Conservation (phyloP, 345 rosid species). For the Carallia pectinifolia region DNA sequence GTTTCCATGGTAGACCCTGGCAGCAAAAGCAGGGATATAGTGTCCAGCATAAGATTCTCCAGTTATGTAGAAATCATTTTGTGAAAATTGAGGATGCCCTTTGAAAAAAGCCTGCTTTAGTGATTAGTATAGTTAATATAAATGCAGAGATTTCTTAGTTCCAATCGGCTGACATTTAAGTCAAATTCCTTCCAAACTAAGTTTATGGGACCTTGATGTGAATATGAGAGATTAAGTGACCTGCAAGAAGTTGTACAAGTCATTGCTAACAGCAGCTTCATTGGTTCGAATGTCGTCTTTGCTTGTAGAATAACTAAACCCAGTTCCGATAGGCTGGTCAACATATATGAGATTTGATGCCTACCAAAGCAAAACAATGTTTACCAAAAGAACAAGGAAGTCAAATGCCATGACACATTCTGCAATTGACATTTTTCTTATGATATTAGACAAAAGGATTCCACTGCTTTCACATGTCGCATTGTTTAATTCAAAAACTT, state of each 20-base stretch:
- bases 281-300: conserved; percentile 47
- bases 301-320: conserved; percentile 70
- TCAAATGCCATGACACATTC: background rate
- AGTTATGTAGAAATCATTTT: conserved; percentile 72
- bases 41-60: conserved; percentile 97
- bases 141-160: too few relatives aligned
- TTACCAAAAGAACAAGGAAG: too few relatives aligned
- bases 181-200: too few relatives aligned
- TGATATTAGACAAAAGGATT: too few relatives aligned
- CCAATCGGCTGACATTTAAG: too few relatives aligned
- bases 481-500: background rate
- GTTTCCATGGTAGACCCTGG: conserved; percentile 67
- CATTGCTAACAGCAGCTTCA: conserved; percentile 72
- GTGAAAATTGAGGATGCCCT: conserved; percentile 51
- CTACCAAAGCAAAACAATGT: conserved; percentile 52
- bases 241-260: conserved; percentile 81
- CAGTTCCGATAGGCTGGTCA: conserved; percentile 88
- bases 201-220: too few relatives aligned
- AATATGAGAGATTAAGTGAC: conserved; percentile 22
- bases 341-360: conserved; percentile 72
- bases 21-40: conserved; percentile 77
- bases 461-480: background rate
- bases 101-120: conserved; percentile 58
- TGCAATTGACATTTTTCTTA: too few relatives aligned
- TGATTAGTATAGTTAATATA: background rate